phyloP scores from a whole-genome alignment of 345 rosid genomes.

The Pugionium cornutum region DNA sequence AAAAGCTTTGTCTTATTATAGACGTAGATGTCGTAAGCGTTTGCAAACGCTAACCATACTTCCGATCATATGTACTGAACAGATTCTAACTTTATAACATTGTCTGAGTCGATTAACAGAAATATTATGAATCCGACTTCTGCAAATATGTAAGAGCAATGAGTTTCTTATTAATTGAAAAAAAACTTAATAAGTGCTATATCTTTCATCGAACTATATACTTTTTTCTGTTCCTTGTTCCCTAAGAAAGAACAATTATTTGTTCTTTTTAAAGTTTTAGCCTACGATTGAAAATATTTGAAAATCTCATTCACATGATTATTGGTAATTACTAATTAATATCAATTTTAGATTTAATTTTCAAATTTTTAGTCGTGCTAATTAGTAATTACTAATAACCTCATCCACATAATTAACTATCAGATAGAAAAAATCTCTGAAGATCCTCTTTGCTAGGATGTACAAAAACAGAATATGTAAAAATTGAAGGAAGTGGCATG shows the following conservation, averaged over 20 bases:
- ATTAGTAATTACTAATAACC: too few relatives aligned
- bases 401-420: not conserved
- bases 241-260: too few relatives aligned
- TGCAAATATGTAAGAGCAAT: not conserved
- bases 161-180: too few relatives aligned
- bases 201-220: too few relatives aligned
- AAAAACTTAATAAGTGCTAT: too few relatives aligned
- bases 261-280: too few relatives aligned
- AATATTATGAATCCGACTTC: not conserved
- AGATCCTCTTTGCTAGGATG: conserved; percentile 7
- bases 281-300: too few relatives aligned
- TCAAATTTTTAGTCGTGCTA: too few relatives aligned
- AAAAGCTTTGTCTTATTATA: conserved; percentile 10
- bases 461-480: not conserved
- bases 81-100: conserved; percentile 15
- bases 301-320: too few relatives aligned
- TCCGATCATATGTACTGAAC: conserved; percentile 26
- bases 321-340: too few relatives aligned
- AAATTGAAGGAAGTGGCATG: not conserved
- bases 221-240: too few relatives aligned
- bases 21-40: not conserved
- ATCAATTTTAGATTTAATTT: too few relatives aligned
- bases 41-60: conserved; percentile 19
- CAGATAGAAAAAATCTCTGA: not conserved
- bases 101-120: conserved; percentile 4